Percentiles rank a stretch among this genome's conserved stretches.
These are phyloP conservation scores for Solanum virginianum DNA, from an alignment of 257 asterid genomes.

Conservation along the genomic window DNA sequence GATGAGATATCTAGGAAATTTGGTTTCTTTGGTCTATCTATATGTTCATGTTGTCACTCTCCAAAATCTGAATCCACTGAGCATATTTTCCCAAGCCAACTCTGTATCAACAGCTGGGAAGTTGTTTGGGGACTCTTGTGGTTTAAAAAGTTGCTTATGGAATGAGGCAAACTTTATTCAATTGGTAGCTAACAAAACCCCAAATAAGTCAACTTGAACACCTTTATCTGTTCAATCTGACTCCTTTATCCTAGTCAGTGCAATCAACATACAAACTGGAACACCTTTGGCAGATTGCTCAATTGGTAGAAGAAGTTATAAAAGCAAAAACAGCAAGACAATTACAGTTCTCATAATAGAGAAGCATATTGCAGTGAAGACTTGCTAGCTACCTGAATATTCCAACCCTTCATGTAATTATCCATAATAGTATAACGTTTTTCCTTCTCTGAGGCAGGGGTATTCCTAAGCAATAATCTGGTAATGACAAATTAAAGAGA, in stretches of 20 bases:
- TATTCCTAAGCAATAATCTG: background rate
- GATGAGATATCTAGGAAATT: background rate
- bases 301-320: background rate
- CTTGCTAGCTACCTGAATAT: background rate
- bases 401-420: background rate
- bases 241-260: background rate
- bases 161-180: background rate
- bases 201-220: background rate
- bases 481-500: background rate
- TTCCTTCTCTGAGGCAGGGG: background rate
- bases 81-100: background rate
- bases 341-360: background rate
- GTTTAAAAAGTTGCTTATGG: background rate
- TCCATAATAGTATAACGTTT: background rate
- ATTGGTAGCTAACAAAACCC: background rate
- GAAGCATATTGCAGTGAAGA: background rate
- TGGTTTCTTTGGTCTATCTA: background rate
- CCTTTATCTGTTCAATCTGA: background rate
- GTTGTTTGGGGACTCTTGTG: background rate
- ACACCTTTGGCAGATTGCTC: background rate
- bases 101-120: background rate
- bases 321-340: background rate
- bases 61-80: background rate
- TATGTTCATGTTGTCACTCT: background rate
- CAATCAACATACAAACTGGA: background rate